Conservation (phyloP, 208 protist genomes). For the Acanthamoeba royreba region DNA sequence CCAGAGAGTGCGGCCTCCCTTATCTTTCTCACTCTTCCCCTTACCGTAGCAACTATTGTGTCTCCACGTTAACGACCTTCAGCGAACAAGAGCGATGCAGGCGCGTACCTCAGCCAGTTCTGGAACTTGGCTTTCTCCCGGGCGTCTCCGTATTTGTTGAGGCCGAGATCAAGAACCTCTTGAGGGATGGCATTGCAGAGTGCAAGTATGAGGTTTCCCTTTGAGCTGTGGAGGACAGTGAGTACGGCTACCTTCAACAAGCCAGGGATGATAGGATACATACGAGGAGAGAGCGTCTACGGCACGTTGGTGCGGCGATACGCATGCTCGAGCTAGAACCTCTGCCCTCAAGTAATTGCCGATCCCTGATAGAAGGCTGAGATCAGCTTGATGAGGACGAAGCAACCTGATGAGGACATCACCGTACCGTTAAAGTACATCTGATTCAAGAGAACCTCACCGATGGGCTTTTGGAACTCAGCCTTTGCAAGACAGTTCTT, state of each 20-base stretch:
- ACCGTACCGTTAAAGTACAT: constrained; percentile 24
- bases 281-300: background rate
- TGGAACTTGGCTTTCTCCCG: background rate
- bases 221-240: background rate
- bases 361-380: background rate
- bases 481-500: too few relatives aligned
- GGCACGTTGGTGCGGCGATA: background rate
- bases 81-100: background rate
- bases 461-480: background rate
- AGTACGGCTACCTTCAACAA: too few relatives aligned
- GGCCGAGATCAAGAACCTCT: background rate
- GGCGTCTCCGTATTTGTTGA: constrained; percentile 4
- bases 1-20: background rate
- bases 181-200: background rate
- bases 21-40: background rate
- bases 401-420: background rate
- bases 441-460: background rate
- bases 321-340: background rate
- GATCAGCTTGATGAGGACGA: background rate
- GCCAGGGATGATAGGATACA: too few relatives aligned
- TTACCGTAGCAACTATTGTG: background rate
- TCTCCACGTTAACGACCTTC: background rate
- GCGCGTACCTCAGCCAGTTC: constrained; percentile 26
- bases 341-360: constrained; percentile 40
- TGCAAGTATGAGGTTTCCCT: background rate